Conservation (phyloP, 495 filamentous ascomycete species). For the Penicillium subrubescens region DNA sequence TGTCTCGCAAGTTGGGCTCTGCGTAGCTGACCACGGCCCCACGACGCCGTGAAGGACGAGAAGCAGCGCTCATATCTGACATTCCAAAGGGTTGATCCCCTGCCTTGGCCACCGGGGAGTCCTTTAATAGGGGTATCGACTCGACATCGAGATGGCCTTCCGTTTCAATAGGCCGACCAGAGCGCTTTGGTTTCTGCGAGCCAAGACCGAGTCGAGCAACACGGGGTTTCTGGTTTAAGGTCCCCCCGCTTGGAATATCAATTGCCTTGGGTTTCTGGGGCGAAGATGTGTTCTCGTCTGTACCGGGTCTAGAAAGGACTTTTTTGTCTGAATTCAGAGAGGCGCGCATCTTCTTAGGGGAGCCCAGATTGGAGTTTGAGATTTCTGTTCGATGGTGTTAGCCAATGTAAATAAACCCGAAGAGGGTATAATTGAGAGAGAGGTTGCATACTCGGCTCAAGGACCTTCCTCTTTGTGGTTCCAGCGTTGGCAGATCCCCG, state of each 20-base stretch:
- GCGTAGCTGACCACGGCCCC: conserved; percentile 76
- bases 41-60: conserved; percentile 64
- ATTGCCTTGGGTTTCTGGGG: conserved; percentile 20
- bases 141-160: conserved; percentile 16
- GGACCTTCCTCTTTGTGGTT: conserved; percentile 49
- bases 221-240: conserved; percentile 15
- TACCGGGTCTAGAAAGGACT: conserved; percentile 5
- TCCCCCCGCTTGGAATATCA: conserved; percentile 8
- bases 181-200: conserved; percentile 22
- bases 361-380: conserved; percentile 48
- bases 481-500: conserved; percentile 18
- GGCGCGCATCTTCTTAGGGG: conserved; percentile 29
- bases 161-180: conserved; percentile 8
- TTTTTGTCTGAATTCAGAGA: conserved; percentile 18
- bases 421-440: background rate
- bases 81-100: conserved; percentile 12
- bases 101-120: conserved; percentile 14
- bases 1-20: conserved; percentile 80
- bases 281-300: conserved; percentile 21
- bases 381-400: conserved; percentile 50
- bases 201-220: background rate
- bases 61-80: conserved; percentile 42
- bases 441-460: conserved; percentile 60
- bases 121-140: background rate
- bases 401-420: background rate